Base-by-base conservation (phyloP, 2,329 filamentous ascomycete species). In the Phaeosphaeriaceae sp. region DNA sequence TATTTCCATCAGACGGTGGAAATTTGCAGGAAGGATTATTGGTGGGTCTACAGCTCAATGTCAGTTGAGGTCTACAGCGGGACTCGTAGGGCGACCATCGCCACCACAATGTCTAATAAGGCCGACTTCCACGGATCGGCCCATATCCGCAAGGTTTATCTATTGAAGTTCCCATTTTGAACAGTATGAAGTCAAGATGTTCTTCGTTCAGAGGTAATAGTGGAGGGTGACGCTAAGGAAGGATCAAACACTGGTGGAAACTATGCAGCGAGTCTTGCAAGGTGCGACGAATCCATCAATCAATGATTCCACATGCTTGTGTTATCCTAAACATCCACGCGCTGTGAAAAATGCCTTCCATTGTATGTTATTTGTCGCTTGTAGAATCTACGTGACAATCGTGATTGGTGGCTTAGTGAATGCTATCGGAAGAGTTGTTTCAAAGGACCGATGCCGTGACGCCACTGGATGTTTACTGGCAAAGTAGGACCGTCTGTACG, bases 241-340 rank as follows among this genome's bases (percentile, higher is more conserved):
- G 59, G 59, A 70, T 70, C 66, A 71, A 68, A 71, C 67, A 50
- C 46, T 57, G 51, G 49, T 58, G 67, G 68, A 51, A 69, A 68
- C 36, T 37, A 51, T 50, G 52, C 56, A 56, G 47, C 38, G 58
- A 58, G 43, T 50, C 37, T 29, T 20, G 35, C 16, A 29, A 38
- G 17, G 3, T 29, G 29, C 26, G 34, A 18, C 23, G 4, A 16
- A 38, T 6, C 21, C 18, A 39, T 9, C 23, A 40, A 23, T n/a
- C 21, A 28, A 28, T 4, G 4, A n/a, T 11, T 28, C n/a, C 13
- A 16, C 23, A 16, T 26, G 23, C 12, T 29, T 6, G 15, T 32
- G 26, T 32, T 21, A 41, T 16, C 20, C 26, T 32, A 21, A 15
- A 6, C 5, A 4, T 13, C 17, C 21, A 18, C n/a, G n/a, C 3